Conservation (phyloP, 257 asterid genomes). For the Lithospermum erythrorhizon region DNA sequence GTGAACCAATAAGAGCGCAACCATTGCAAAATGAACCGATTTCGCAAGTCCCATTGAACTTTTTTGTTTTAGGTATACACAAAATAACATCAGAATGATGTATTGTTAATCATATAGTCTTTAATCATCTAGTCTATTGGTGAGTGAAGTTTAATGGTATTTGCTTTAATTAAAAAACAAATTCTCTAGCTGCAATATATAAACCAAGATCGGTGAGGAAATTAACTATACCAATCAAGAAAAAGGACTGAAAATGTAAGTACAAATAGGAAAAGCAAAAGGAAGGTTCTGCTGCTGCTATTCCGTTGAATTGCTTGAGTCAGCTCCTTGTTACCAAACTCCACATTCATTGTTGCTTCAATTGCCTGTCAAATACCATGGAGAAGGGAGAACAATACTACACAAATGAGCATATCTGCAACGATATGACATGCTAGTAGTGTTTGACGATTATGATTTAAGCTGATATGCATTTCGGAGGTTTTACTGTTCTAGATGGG, state of each 20-base stretch:
- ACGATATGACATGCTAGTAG: not conserved
- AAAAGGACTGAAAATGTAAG: constrained; percentile 74
- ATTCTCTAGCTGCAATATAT: no score
- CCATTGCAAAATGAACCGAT: no score
- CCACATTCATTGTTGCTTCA: constrained; percentile 84
- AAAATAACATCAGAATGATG: no score
- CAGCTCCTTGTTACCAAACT: constrained; percentile 82
- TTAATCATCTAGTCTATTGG: no score
- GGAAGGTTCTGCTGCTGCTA: constrained; percentile 88
- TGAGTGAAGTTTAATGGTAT: no score
- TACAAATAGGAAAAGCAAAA: constrained; percentile 64
- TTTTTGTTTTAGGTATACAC: no score
- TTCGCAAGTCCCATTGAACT: no score
- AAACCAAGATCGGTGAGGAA: not conserved
- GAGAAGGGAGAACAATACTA: not conserved
- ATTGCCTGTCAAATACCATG: constrained; percentile 44
- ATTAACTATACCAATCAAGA: constrained; percentile 78
- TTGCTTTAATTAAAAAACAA: no score
- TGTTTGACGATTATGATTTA: not conserved
- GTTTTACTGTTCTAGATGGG: not conserved
- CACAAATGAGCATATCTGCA: not conserved
- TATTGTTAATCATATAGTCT: no score
- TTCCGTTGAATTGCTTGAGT: constrained; percentile 73
- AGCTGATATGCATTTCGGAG: not conserved
- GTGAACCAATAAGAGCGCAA: no score